A percentile compares a stretch with the other conserved stretches of the same genome.
phyloP scores from a whole-genome alignment of 192 early-diverging fungal genomes.

The Coemansia umbellata region DNA sequence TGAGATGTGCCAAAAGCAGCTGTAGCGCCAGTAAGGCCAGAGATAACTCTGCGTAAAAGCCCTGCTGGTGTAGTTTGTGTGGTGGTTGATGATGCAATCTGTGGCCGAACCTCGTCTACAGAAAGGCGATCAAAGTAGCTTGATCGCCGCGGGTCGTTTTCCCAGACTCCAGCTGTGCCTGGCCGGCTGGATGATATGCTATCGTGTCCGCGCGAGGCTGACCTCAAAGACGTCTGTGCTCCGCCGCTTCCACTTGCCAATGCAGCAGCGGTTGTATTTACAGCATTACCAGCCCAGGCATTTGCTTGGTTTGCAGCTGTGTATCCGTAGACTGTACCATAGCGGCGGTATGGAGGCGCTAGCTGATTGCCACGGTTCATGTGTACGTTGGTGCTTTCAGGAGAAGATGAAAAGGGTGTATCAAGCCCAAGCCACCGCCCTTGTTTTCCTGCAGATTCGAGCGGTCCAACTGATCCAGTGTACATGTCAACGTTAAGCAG shows the following conservation, averaged over 20 bases:
- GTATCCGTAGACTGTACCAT: slow-evolving; percentile 42
- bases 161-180: slow-evolving; percentile 27
- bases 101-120: slow-evolving; percentile 31
- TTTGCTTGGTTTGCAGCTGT: slow-evolving; percentile 12
- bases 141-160: slow-evolving; percentile 35
- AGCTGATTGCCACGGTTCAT: slow-evolving; percentile 9
- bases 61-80: slow-evolving; percentile 14
- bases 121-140: slow-evolving; percentile 50
- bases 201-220: slow-evolving; percentile 25
- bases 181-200: slow-evolving; percentile 6
- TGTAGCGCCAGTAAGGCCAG: slow-evolving; percentile 34
- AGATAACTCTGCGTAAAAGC: slow-evolving; percentile 37
- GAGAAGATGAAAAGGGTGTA: slow-evolving; percentile 8
- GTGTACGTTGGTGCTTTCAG: slow-evolving; percentile 5
- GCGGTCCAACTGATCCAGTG: slow-evolving; percentile 9
- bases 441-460: slow-evolving; percentile 6
- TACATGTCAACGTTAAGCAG: slow-evolving; percentile 22
- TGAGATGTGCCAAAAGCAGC: slow-evolving; percentile 35
- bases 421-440: slow-evolving; percentile 2
- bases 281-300: not conserved
- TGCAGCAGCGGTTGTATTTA: not conserved
- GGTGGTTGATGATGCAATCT: slow-evolving; percentile 11
- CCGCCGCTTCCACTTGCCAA: not conserved
- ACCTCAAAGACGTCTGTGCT: not conserved
- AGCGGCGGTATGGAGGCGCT: slow-evolving; percentile 38